A percentile compares a stretch with the other conserved stretches of the same genome.
phyloP scores from a whole-genome alignment of 345 rosid species.

The Melastoma malabathricum region DNA sequence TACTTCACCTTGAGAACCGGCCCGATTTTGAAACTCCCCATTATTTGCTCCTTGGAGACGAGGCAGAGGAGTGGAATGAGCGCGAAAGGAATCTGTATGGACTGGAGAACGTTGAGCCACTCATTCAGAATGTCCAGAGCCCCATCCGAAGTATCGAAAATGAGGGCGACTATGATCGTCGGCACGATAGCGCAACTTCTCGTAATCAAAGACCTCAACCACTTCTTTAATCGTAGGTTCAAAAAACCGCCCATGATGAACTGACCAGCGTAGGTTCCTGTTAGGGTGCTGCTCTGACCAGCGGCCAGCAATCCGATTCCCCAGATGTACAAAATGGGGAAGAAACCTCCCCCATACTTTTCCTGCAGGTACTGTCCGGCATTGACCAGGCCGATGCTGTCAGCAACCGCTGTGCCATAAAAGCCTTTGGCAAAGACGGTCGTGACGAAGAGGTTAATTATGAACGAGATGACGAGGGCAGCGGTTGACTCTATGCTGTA shows the following conservation, averaged over 20 bases:
- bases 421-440: constrained; percentile 84
- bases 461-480: constrained; percentile 64
- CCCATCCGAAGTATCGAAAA: constrained; percentile 58
- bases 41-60: constrained; percentile 73
- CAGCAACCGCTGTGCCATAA: constrained; percentile 63
- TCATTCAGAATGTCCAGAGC: constrained; percentile 63
- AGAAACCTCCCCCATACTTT: constrained; percentile 74
- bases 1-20: constrained; percentile 41
- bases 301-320: constrained; percentile 82
- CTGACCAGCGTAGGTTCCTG: constrained; percentile 89
- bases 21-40: constrained; percentile 82
- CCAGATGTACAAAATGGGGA: constrained; percentile 91
- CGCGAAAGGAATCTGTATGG: constrained; percentile 85
- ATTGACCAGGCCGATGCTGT: constrained; percentile 63
- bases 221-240: constrained; percentile 74
- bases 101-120: constrained; percentile 86
- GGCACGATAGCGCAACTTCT: constrained; percentile 80
- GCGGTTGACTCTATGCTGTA: constrained; percentile 66
- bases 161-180: constrained; percentile 68
- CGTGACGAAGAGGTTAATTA: constrained; percentile 81
- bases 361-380: constrained; percentile 86
- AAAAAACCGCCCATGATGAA: constrained; percentile 97
- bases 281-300: constrained; percentile 91
- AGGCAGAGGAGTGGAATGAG: constrained; percentile 71
- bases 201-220: constrained; percentile 86